Base-by-base conservation (phyloP, 345 rosid species). In the Boechera stricta region DNA sequence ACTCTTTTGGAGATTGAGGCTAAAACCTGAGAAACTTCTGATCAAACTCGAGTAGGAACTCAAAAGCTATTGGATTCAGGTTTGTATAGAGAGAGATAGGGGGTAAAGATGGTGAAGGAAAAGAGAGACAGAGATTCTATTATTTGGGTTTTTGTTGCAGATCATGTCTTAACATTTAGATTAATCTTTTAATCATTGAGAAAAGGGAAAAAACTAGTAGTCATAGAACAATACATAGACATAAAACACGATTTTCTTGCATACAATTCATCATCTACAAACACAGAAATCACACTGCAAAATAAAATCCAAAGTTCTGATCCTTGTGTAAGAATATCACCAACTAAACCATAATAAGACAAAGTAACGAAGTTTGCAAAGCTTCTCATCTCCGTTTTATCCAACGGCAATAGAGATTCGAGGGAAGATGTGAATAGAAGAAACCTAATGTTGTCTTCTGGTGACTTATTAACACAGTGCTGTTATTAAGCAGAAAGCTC, bases 41-140 rank as follows among this genome's bases (percentile, higher is more conserved):
- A 59, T 39, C 73, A 51, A 65, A 49, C 62, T 72, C 48, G 63
- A 72, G 41, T 67, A 67, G 73, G 67, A 75, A 67, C 49, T 72
- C 53, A 51, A 65, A 76, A 49, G 61, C 72, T 65, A 28, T 65
- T 78, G 63, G 73, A 51, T 78, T 66, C 73, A 78, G 77, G 69
- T 78, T 78, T 78, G 81, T 72, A 51, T 72, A 78, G 81, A 71
- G 76, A 71, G 77, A 64, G 35, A 71, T 65, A 77, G 72, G 71
- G 64, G 69, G 64, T 54, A 16, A 70, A 69, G 26, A 54, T 54
- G 51, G 71, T 33, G 48, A 39, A 71, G 68, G 32, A 32, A 71
- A 77, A 64, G 77, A 64, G 72, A 47, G 72, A 55, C 67, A 56
- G 47, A 31, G 60, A 39, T 64, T 71, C 16, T 71, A 10, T 57